phyloP scores from a whole-genome alignment of 352 stramenopile genomes.

The Phytopythium oedochilum region DNA sequence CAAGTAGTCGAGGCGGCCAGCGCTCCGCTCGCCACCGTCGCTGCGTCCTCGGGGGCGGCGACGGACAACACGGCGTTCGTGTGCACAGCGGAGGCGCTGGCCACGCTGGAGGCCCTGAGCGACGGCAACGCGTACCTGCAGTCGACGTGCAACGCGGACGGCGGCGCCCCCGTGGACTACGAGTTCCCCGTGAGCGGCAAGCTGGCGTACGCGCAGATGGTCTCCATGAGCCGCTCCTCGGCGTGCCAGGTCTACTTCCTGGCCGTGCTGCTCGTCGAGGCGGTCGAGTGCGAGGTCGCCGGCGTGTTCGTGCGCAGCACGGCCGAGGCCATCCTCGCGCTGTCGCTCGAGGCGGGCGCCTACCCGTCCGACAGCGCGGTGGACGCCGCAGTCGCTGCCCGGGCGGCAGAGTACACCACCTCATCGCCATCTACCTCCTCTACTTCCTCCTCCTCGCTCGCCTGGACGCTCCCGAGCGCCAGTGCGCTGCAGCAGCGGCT shows the following conservation, averaged over 20 bases:
- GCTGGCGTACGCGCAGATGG: conserved; percentile 24
- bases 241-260: conserved; percentile 23
- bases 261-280: conserved; percentile 22
- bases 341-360: conserved; percentile 9
- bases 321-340: conserved; percentile 22
- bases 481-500: conserved; percentile 15
- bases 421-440: conserved; percentile 11
- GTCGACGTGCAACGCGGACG: conserved; percentile 12
- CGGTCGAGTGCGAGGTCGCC: conserved; percentile 23
- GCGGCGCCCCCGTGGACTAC: conserved; percentile 19
- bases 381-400: conserved; percentile 16
- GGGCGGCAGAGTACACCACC: conserved; percentile 20
- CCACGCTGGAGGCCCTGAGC: conserved; percentile 19
- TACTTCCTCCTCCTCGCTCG: conserved; percentile 9
- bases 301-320: conserved; percentile 26
- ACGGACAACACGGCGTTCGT: conserved; percentile 14
- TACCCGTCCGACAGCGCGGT: conserved; percentile 20
- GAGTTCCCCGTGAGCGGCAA: conserved; percentile 25
- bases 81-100: conserved; percentile 25
- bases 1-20: not conserved
- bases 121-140: conserved; percentile 24
- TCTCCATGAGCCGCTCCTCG: conserved; percentile 17
- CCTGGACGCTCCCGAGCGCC: conserved; percentile 21
- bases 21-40: not conserved
- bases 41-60: not conserved